A percentile compares a stretch with the other conserved stretches of the same genome.
Conservation (phyloP, 176 grass and related monocot genomes). For the Aegilops umbellulata region DNA sequence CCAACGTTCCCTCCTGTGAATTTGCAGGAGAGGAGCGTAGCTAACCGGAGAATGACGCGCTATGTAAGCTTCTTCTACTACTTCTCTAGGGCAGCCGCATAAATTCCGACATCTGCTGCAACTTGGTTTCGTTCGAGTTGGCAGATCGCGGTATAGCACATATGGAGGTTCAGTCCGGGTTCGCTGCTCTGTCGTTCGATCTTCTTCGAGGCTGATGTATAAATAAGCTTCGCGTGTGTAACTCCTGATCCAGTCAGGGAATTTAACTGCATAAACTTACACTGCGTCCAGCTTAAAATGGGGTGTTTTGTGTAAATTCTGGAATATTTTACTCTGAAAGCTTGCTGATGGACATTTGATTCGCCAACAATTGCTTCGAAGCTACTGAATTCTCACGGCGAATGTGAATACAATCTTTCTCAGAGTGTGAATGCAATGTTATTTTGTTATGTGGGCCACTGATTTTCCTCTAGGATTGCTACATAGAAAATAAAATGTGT, state of each 20-base stretch:
- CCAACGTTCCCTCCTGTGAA: neutral
- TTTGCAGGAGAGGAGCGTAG: constrained; percentile 47
- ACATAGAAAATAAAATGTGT: neutral
- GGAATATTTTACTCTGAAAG: neutral
- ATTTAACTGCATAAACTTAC: neutral
- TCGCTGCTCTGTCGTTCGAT: neutral
- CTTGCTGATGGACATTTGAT: neutral
- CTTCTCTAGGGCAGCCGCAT: constrained; percentile 19
- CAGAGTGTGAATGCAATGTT: neutral
- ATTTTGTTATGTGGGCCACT: neutral
- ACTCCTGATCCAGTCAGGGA: neutral
- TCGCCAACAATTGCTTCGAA: neutral
- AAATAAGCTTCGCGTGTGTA: constrained; percentile 33
- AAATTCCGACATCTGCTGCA: neutral
- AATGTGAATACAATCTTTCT: neutral
- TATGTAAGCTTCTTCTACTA: constrained; percentile 35
- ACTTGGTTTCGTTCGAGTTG: neutral
- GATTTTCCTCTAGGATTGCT: neutral
- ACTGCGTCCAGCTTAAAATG: neutral
- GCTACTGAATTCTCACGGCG: neutral
- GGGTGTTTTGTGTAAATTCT: neutral
- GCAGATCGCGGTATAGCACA: neutral
- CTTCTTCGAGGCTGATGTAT: constrained; percentile 30
- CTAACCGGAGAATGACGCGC: neutral
- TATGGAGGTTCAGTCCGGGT: neutral